Evolutionary conservation across 805 yeast species (phyloP).

Genomic region (Ogataea corticis): DNA sequence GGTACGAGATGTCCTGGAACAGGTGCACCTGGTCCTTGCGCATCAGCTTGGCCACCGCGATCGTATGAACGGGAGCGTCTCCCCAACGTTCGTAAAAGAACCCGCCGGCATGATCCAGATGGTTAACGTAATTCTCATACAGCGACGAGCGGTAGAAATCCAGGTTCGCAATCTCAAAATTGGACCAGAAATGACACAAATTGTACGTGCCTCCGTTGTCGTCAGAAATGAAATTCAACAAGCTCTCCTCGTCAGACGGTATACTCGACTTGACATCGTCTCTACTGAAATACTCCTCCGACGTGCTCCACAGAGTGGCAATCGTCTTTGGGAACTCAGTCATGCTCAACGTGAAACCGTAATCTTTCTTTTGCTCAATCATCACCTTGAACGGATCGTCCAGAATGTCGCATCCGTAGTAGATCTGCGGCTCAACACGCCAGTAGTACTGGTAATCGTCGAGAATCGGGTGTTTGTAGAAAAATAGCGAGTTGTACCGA

Average conservation of each 20-base stretch:
- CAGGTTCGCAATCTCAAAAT: conserved; percentile 72
- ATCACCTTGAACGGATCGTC: conserved; percentile 57
- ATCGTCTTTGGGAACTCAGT: conserved; percentile 65
- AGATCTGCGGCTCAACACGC: conserved; percentile 60
- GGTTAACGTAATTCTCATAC: conserved; percentile 60
- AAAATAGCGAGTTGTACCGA: conserved; percentile 49
- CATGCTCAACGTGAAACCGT: conserved; percentile 57
- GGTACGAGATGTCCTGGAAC: conserved; percentile 81
- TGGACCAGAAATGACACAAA: conserved; percentile 81
- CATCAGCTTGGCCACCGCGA: conserved; percentile 45
- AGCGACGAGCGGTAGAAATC: conserved; percentile 59
- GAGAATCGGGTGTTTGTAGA: conserved; percentile 53
- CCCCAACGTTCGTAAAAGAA: conserved; percentile 92
- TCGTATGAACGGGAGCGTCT: conserved; percentile 59
- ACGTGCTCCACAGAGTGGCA: conserved; percentile 48
- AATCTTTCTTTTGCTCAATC: conserved; percentile 49
- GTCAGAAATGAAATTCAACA: conserved; percentile 61
- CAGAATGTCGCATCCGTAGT: conserved; percentile 52
- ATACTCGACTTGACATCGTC: conserved; percentile 21
- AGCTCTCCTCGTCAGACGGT: conserved; percentile 35
- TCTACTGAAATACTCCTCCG: conserved; percentile 42
- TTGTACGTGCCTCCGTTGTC: conserved; percentile 67
- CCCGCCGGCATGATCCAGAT: conserved; percentile 69
- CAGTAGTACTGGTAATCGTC: conserved; percentile 58
- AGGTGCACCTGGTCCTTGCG: conserved; percentile 67